Evolutionary conservation across 2,329 filamentous ascomycete species (phyloP), one percentile per base, ranked within the genome.

Genomic region (Sporothrix variecibatus): DNA sequence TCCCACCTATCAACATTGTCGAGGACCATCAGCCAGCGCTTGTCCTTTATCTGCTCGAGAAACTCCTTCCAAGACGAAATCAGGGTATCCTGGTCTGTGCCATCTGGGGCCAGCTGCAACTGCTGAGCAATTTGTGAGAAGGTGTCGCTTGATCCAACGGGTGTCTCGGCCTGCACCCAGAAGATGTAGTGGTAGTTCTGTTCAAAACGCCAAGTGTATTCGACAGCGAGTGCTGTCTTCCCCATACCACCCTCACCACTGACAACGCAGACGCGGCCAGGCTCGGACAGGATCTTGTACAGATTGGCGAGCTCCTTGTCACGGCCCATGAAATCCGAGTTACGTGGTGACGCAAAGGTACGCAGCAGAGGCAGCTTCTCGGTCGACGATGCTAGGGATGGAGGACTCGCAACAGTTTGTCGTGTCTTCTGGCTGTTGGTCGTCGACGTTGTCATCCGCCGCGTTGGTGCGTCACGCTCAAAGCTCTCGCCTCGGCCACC

Each of bases 141-240:
- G 6, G 76, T 77, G 51, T 77, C 72, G 67, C 75, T 75, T 0
- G 69, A 72, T 0, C 75, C 74, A 0, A 76, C 74, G 2, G 75
- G 64, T 15, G 76, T 79, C 72, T 79, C 78, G 2, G 78, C 78
- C 49, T 79, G 77, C 1, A 78, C 74, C 78, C 78, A 79, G 58
- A 79, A 79, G 5, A 79, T 77, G 73, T 77, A 78, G 60, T 77
- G 74, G 71, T 77, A 77, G 34, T 38, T 73, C 31, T 78, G 76
- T 71, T 75, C 76, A 43, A 74, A 79, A 8, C 75, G 76, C 75
- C 77, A 77, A 0, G 76, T 76, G 62, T 78, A 79, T 49, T 80
- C 78, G 12, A 77, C 72, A 2, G 78, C 78, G 1, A 78, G 74
- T 2, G 78, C 72, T 20, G 78, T 78, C 72, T 80, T 80, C 0